Conservation (phyloP, 192 early-diverging fungal species). For the Gonapodya prolifera region DNA sequence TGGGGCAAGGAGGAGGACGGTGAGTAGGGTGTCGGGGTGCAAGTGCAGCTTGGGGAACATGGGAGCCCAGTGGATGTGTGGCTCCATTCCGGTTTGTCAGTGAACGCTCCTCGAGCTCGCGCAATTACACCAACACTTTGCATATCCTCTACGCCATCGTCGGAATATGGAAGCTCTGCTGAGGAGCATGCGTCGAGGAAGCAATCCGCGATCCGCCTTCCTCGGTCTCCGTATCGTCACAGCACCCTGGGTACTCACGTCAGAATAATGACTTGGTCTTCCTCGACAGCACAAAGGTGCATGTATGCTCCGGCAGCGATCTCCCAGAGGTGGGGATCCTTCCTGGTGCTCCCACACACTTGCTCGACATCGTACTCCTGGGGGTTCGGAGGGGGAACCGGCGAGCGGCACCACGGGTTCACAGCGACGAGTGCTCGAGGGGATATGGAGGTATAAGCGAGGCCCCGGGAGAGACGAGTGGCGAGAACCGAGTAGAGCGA, state of each 20-base stretch:
- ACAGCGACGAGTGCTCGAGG: conserved; percentile 56
- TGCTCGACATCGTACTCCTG: conserved; percentile 60
- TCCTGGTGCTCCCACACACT: conserved; percentile 34
- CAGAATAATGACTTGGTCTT: conserved; percentile 82
- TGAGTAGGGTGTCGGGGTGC: conserved; percentile 6
- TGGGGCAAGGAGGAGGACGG: background rate
- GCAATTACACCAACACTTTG: too few species aligned
- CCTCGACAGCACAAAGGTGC: conserved; percentile 73
- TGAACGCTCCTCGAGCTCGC: too few species aligned
- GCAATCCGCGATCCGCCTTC: background rate
- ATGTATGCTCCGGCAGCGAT: conserved; percentile 71
- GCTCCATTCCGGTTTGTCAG: background rate
- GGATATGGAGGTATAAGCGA: conserved; percentile 57
- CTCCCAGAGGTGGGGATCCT: conserved; percentile 69
- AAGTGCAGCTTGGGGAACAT: too few species aligned
- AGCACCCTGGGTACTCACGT: conserved; percentile 43
- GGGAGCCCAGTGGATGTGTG: too few species aligned
- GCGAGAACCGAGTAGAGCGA: conserved; percentile 29
- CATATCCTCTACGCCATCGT: too few species aligned
- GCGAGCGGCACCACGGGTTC: conserved; percentile 46
- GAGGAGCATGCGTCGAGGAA: background rate
- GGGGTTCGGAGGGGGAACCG: conserved; percentile 51
- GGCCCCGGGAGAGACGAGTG: conserved; percentile 36
- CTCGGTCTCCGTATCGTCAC: background rate
- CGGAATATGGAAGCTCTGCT: conserved; percentile 7